Evolutionary conservation across 1,139 yeast species (phyloP), one percentile per base, ranked within the genome.

Genomic region (Saccharomyces hybrid): DNA sequence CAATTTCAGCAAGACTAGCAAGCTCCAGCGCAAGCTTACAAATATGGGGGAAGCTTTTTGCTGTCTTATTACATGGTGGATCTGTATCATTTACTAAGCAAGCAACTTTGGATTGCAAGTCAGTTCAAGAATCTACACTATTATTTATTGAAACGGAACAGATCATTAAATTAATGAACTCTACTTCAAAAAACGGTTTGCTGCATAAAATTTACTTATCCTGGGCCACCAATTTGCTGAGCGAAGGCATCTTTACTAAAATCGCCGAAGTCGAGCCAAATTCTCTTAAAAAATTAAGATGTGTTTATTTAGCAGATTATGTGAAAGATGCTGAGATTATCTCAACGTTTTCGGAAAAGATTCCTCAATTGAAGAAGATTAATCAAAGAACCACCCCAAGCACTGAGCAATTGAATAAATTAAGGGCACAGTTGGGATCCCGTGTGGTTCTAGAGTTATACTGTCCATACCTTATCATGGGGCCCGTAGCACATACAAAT

Each of bases 401-500:
- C 2, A 70, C 75, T 8, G 53, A 63, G 1, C 65, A 72, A 23
- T 63, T 78, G 52, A 83, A 81, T 55, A 59, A 66, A 3, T 57
- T 81, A 14, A 75, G 85, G 55, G 73, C 84, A 0, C 51, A 74
- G 1, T 66, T 78, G 11, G 80, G 81, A 1, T 62, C 81, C 1
- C 73, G 88, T 56, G 70, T 83, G 0, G 73, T 86, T 0, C 68
- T 73, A 20, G 93, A 86, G 63, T 71, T 76, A 20, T 78, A 78
- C 34, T 69, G 75, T 50, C 65, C 67, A 7, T 69, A 68, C 41
- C 76, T 78, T 26, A 69, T 81, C 1, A 64, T 81, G 52, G 91
- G 91, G 0, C 83, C 90, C 0, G 59, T 86, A 0, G 61, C 84
- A 7, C 73, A 76, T 46, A 80, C 84, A 0, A 87, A 85, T 63